Base-by-base conservation (phyloP, 352 stramenopile genomes). In the Phytophthora megakarya region DNA sequence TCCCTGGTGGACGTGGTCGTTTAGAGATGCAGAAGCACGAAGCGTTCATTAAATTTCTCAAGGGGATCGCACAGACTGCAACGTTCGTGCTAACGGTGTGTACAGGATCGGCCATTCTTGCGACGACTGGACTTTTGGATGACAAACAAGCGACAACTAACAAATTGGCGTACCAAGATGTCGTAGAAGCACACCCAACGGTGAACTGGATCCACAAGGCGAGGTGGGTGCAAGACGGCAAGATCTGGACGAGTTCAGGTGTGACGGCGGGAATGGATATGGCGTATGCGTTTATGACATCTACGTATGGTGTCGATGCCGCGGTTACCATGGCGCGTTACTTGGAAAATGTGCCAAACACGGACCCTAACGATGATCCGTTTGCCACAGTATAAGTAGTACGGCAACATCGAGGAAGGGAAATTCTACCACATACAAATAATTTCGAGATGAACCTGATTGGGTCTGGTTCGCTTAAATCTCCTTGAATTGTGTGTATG, bases 211-310 rank as follows among this genome's bases (percentile, higher is more conserved):
- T 86, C 10, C 63, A 66, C 47, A 77, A 86, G 48, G 82, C 80
- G 26, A 75, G 80, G 13, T 91, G 82, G 82, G 69, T 86, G 49
- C 71, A 76, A 18, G 78, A 89, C 38, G 80, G 69, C 46, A 78
- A 75, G 12, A 49, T 78, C 11, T 89, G 77, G 78, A 89, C 80
- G 18, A 84, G 72, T 49, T 89, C 78, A 1, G 82, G 82, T 26
- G 62, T 91, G 13, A 76, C 82, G 10, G 82, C 82, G 1, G 80
- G 80, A 0, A 82, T 89, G 43, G 82, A 92, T 51, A 83, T 92
- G 80, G 73, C 70, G 0, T 61, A 82, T 37, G 80, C 76, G 12
- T 88, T 84, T 52, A 56, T 89, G 15, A 39, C 44, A 10, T 38
- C 21, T 3, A 28, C 52, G 6, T 84, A 76, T 40, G 72, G 74